Conservation (phyloP, 2,329 filamentous ascomycete genomes). For the Boeremia exigua region DNA sequence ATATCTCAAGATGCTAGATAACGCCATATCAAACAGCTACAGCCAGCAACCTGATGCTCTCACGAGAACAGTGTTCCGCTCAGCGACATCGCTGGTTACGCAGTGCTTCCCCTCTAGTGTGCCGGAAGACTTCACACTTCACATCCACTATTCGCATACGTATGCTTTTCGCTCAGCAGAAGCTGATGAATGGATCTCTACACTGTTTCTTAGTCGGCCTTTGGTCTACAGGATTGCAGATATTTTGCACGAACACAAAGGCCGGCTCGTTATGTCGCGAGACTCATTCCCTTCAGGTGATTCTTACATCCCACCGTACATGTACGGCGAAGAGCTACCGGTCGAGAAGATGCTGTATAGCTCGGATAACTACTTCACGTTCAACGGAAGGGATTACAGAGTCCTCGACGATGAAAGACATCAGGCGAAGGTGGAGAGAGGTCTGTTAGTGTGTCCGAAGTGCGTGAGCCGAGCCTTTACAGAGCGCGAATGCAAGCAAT, state of each 20-base stretch:
- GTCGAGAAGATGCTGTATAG: conserved; percentile 37
- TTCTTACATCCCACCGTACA: conserved; percentile 42
- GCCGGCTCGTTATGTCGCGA: conserved; percentile 30
- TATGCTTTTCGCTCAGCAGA: conserved; percentile 6
- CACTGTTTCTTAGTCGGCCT: conserved; percentile 29
- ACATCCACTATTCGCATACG: conserved; percentile 30
- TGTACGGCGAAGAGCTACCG: conserved; percentile 43
- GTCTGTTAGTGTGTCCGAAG: conserved; percentile 20
- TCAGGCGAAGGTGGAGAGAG: conserved; percentile 19
- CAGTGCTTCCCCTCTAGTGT: conserved; percentile 22
- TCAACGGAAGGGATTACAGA: conserved; percentile 34
- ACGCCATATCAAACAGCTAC: conserved; percentile 29
- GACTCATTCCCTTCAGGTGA: conserved; percentile 27
- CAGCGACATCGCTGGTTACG: conserved; percentile 24
- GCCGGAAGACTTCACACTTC: conserved; percentile 24
- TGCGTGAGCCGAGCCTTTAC: conserved; percentile 15
- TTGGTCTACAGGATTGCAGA: conserved; percentile 37
- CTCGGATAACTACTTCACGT: conserved; percentile 36
- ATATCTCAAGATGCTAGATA: conserved; percentile 36
- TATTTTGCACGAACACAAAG: conserved; percentile 28
- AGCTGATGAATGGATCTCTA: conserved; percentile 16
- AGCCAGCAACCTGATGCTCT: conserved; percentile 21
- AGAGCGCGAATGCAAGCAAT: conserved; percentile 20
- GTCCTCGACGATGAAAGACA: conserved; percentile 34
- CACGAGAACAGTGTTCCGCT: conserved; percentile 23